A percentile compares a stretch with the other conserved stretches of the same genome.
Conservation (phyloP, 768 basidiomycete species). For the Suillus occidentalis region DNA sequence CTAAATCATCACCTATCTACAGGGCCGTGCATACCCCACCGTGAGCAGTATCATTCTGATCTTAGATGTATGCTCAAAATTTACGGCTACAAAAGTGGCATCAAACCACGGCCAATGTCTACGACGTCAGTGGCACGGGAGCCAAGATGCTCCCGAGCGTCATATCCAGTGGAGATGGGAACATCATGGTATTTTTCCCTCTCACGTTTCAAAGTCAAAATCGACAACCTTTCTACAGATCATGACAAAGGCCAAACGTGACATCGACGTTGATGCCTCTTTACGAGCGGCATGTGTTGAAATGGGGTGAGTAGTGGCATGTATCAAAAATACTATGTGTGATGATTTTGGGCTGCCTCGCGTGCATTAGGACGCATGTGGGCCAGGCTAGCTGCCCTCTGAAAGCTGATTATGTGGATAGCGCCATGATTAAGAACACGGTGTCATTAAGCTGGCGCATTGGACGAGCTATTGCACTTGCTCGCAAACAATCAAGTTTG, state of each 20-base stretch:
- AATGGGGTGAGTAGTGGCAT: conserved; percentile 40
- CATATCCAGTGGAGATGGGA: conserved; percentile 40
- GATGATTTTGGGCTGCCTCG: background rate
- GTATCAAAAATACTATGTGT: background rate
- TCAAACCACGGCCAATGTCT: conserved; percentile 33
- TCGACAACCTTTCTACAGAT: conserved; percentile 23
- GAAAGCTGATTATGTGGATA: conserved; percentile 32
- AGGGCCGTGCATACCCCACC: conserved; percentile 39
- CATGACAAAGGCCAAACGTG: conserved; percentile 45
- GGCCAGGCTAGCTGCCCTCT: conserved; percentile 46
- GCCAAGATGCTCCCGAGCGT: conserved; percentile 32
- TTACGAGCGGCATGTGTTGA: conserved; percentile 50
- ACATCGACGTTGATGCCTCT: conserved; percentile 42
- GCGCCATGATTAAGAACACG: conserved; percentile 48
- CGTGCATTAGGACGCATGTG: conserved; percentile 37
- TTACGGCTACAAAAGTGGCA: conserved; percentile 23
- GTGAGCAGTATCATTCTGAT: conserved; percentile 18
- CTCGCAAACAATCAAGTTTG: conserved; percentile 46
- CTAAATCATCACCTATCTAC: conserved; percentile 4
- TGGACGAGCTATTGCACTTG: conserved; percentile 55
- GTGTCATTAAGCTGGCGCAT: conserved; percentile 64
- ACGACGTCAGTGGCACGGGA: conserved; percentile 26
- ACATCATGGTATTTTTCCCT: conserved; percentile 28
- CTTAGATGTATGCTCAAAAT: conserved; percentile 10
- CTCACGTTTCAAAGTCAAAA: background rate